Evolutionary conservation across 2,329 filamentous ascomycete genomes (phyloP).

Genomic region (Sclerotinia minor): DNA sequence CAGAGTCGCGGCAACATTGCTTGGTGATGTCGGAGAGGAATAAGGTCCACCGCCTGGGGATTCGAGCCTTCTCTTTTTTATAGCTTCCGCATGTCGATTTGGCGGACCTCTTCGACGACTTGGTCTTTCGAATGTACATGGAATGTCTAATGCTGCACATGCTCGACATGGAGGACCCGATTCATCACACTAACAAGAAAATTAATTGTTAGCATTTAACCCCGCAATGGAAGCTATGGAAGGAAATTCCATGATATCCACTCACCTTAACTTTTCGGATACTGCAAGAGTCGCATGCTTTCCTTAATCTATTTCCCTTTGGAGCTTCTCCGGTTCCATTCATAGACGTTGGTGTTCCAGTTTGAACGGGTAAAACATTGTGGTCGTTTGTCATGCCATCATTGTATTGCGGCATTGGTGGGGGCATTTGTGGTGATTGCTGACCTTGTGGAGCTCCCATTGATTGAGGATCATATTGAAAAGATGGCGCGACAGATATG

Average conservation of each 20-base stretch:
- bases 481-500: conserved; percentile 19
- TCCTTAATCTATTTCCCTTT: conserved; percentile 46
- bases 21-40: conserved; percentile 39
- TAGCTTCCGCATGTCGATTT: conserved; percentile 65
- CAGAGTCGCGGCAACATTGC: conserved; percentile 40
- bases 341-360: conserved; percentile 26
- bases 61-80: conserved; percentile 59
- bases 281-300: conserved; percentile 55
- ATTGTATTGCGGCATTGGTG: conserved; percentile 27
- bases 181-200: conserved; percentile 57
- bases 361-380: conserved; percentile 26
- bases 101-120: conserved; percentile 64
- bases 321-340: conserved; percentile 32
- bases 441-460: conserved; percentile 27
- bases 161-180: conserved; percentile 65
- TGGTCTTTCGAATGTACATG: conserved; percentile 65
- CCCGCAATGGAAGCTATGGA: conserved; percentile 3
- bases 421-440: conserved; percentile 26
- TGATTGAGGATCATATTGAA: conserved; percentile 26
- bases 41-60: conserved; percentile 30
- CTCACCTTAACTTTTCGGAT: conserved; percentile 54
- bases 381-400: conserved; percentile 32
- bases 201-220: conserved; percentile 25
- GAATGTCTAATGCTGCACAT: conserved; percentile 64
- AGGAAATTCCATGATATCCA: conserved; percentile 11